Percentiles rank a stretch among this genome's conserved stretches.
These are phyloP conservation scores for Hypholoma fasciculare DNA, from an alignment of 768 basidiomycete genomes.

Conservation along the genomic window DNA sequence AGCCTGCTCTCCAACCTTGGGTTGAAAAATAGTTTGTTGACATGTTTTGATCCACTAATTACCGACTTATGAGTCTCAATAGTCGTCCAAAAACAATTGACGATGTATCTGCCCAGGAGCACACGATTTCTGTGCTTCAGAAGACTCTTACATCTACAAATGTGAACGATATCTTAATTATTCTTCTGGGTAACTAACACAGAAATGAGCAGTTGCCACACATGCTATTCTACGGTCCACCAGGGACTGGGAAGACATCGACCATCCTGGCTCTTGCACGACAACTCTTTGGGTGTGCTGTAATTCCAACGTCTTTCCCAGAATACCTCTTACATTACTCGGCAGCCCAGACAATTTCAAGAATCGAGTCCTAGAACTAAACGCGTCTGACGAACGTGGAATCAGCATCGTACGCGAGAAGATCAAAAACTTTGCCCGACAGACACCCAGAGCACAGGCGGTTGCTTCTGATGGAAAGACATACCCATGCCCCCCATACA, in stretches of 20 bases:
- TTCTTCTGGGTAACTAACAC: conserved; percentile 11
- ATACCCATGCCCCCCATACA: conserved; percentile 97
- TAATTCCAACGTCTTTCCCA: background rate
- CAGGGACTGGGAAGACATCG: conserved; percentile 98
- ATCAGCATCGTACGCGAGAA: conserved; percentile 97
- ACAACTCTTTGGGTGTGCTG: conserved; percentile 89
- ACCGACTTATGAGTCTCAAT: background rate
- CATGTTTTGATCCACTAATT: background rate
- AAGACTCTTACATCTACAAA: conserved; percentile 94
- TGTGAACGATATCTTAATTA: conserved; percentile 39
- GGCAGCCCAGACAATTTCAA: conserved; percentile 90
- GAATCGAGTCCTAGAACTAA: conserved; percentile 91
- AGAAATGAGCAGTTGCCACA: conserved; percentile 78
- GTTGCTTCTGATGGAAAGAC: conserved; percentile 73
- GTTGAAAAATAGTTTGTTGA: conserved; percentile 92
- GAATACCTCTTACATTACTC: background rate
- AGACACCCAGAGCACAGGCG: conserved; percentile 81
- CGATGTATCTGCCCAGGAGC: conserved; percentile 96
- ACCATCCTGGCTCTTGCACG: conserved; percentile 93
- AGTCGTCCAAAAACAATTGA: conserved; percentile 98
- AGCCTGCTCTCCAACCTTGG: conserved; percentile 83
- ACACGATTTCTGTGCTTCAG: conserved; percentile 87
- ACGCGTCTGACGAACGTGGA: conserved; percentile 98
- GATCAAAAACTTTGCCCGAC: conserved; percentile 96
- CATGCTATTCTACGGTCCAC: conserved; percentile 99